Percentiles rank a stretch among this genome's conserved stretches.
Conservation (phyloP, 2,329 filamentous ascomycete genomes). For the Botrytis paeoniae region DNA sequence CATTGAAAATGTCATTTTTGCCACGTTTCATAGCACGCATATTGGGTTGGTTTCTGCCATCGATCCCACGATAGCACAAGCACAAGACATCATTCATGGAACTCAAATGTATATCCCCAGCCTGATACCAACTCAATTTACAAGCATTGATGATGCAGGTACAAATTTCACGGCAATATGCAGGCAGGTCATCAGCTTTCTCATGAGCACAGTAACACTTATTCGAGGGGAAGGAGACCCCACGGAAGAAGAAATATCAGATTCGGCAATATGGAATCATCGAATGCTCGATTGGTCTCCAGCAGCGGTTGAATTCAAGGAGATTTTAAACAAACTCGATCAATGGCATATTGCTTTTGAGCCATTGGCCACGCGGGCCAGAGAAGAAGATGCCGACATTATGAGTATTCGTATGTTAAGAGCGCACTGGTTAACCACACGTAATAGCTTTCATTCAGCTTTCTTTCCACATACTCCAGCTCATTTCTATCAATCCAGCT, state of each 20-base stretch:
- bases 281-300: neutral
- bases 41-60: constrained; percentile 1
- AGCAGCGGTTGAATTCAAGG: neutral
- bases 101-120: constrained; percentile 16
- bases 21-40: constrained; percentile 15
- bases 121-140: neutral
- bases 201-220: constrained; percentile 3
- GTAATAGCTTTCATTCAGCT: constrained; percentile 8
- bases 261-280: constrained; percentile 13
- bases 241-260: neutral
- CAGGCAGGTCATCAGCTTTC: neutral
- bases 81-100: neutral
- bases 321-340: constrained; percentile 7
- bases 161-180: neutral
- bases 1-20: constrained; percentile 14
- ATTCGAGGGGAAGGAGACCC: neutral
- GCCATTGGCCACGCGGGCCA: neutral
- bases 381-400: neutral
- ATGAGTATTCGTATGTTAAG: neutral
- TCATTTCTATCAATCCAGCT: neutral
- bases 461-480: constrained; percentile 7
- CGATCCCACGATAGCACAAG: constrained; percentile 8
- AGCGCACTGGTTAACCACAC: neutral
- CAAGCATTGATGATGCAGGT: neutral
- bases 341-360: constrained; percentile 11